Evolutionary conservation across 257 asterid genomes (phyloP).

Genomic region (Avicennia marina): DNA sequence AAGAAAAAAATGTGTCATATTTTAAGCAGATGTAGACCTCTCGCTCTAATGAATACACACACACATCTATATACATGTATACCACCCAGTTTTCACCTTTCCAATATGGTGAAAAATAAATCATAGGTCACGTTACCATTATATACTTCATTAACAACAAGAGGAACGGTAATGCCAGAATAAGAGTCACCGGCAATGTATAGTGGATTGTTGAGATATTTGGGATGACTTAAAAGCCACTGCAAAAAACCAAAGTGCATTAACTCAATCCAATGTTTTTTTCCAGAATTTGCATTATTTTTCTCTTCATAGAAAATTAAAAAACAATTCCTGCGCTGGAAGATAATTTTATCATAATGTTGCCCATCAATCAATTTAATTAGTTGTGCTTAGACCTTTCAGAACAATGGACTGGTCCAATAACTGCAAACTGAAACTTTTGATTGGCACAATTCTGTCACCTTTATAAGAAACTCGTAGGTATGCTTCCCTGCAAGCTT

Average conservation of each 20-base stretch:
- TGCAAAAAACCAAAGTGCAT: conserved; percentile 13
- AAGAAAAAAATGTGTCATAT: background rate
- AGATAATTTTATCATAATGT: no score
- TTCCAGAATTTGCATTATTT: no score
- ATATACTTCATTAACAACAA: conserved; percentile 16
- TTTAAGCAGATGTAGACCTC: no score
- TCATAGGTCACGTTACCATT: conserved; percentile 9
- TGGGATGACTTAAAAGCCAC: conserved; percentile 35
- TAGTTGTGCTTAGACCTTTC: no score
- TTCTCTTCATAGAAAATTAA: no score
- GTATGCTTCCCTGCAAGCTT: conserved; percentile 6
- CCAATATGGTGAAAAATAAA: no score
- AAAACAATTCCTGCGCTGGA: background rate
- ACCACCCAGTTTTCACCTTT: no score
- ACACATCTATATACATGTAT: no score
- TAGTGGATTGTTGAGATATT: conserved; percentile 26
- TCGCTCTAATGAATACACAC: no score
- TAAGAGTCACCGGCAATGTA: conserved; percentile 32
- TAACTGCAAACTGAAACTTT: no score
- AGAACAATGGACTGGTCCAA: no score
- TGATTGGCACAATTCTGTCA: conserved; percentile 1
- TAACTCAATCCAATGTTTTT: no score
- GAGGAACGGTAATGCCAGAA: conserved; percentile 19
- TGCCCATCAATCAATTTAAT: background rate
- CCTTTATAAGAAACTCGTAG: conserved; percentile 29